A percentile compares a stretch with the other conserved stretches of the same genome.
Evolutionary conservation across 2,329 filamentous ascomycete genomes (phyloP).

Genomic region (Talaromyces sp.): DNA sequence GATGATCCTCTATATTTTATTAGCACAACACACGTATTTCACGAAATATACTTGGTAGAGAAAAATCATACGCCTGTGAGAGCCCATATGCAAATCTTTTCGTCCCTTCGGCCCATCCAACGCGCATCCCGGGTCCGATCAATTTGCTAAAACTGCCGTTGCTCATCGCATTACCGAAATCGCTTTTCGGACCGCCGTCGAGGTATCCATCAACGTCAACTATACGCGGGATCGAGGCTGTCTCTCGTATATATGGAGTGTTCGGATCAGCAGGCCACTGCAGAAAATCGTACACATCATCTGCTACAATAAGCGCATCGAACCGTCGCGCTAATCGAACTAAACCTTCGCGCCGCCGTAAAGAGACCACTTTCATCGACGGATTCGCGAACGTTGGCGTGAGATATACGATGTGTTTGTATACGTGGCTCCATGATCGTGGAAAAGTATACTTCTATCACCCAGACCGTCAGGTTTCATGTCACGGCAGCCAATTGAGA

Average conservation of each 20-base stretch:
- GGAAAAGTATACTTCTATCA: conserved; percentile 50
- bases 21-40: not conserved
- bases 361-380: conserved; percentile 75
- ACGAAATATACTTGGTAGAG: not conserved
- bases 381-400: conserved; percentile 90
- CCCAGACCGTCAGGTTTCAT: not conserved
- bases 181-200: conserved; percentile 56
- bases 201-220: conserved; percentile 73
- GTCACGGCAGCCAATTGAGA: not conserved
- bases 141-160: conserved; percentile 94
- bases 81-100: conserved; percentile 58
- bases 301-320: conserved; percentile 78
- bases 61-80: conserved; percentile 52
- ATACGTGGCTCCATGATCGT: conserved; percentile 67
- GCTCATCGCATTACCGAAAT: conserved; percentile 76
- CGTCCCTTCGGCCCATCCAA: conserved; percentile 82
- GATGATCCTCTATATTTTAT: conserved; percentile 50
- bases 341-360: conserved; percentile 63
- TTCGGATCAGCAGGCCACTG: conserved; percentile 62
- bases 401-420: conserved; percentile 81
- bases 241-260: conserved; percentile 26
- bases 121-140: conserved; percentile 72
- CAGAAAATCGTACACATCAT: conserved; percentile 93
- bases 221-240: conserved; percentile 62
- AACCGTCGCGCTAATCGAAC: conserved; percentile 73